A percentile compares a stretch with the other conserved stretches of the same genome.
phyloP scores from a whole-genome alignment of 176 grass and related monocot genomes.

The Bothriochloa decipiens region DNA sequence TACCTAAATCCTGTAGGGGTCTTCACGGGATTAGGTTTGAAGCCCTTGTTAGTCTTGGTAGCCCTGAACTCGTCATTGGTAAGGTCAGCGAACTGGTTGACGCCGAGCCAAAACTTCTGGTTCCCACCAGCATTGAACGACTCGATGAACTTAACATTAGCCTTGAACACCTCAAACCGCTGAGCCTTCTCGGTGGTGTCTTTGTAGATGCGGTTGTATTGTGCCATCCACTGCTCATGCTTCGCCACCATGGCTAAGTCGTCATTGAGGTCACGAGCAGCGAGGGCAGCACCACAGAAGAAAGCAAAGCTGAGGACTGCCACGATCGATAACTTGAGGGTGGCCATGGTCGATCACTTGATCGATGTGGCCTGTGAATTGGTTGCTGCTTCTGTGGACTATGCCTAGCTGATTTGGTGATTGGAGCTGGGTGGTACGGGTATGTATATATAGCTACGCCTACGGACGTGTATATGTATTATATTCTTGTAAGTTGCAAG shows the following conservation, averaged over 20 bases:
- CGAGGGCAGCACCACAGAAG: neutral
- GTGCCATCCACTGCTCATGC: neutral
- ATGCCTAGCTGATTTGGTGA: neutral
- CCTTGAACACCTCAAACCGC: neutral
- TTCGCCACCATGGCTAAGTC: neutral
- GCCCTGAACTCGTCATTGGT: neutral
- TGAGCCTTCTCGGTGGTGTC: neutral
- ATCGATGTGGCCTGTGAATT: neutral
- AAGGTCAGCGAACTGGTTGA: neutral
- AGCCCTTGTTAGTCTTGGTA: neutral
- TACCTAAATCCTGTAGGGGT: neutral
- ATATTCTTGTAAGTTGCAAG: neutral
- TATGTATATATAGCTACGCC: neutral
- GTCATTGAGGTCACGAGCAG: neutral
- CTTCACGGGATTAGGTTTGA: neutral
- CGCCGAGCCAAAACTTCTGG: neutral
- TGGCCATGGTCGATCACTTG: neutral
- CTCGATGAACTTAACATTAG: neutral
- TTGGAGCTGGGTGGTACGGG: neutral
- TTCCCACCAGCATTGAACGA: neutral
- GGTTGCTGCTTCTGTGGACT: neutral
- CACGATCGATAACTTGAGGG: neutral
- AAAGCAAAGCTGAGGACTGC: neutral
- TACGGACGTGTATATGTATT: neutral
- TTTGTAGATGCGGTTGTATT: neutral